Percentiles rank a stretch among this genome's conserved stretches.
Evolutionary conservation across 2,329 filamentous ascomycete genomes (phyloP).

Genomic region (Diplodia sapinea): DNA sequence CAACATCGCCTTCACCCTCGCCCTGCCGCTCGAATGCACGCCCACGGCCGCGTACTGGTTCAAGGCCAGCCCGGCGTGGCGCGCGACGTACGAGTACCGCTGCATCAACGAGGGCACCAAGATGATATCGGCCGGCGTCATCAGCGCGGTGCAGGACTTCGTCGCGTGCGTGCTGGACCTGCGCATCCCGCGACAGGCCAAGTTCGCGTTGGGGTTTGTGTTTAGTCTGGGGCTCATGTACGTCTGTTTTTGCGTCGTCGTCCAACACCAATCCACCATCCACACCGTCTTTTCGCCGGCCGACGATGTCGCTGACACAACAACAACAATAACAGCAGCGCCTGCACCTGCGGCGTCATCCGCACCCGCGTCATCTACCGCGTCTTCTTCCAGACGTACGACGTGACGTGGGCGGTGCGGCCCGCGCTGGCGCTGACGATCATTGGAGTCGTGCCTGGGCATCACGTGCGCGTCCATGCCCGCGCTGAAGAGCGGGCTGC

Average conservation of each 20-base stretch:
- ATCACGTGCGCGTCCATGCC: constrained; percentile 53
- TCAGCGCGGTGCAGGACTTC: constrained; percentile 50
- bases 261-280: neutral
- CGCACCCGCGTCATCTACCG: constrained; percentile 47
- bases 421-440: constrained; percentile 51
- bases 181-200: constrained; percentile 51
- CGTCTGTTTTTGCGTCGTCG: constrained; percentile 7
- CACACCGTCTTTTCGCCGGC: no score
- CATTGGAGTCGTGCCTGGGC: constrained; percentile 49
- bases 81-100: constrained; percentile 38
- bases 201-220: constrained; percentile 53
- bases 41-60: constrained; percentile 52
- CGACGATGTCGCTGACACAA: neutral
- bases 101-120: constrained; percentile 49
- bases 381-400: constrained; percentile 46
- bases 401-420: constrained; percentile 50
- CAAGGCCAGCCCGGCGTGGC: constrained; percentile 45
- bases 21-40: constrained; percentile 46
- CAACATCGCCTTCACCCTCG: constrained; percentile 46
- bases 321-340: constrained; percentile 32
- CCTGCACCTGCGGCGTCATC: constrained; percentile 45
- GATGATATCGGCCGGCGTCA: constrained; percentile 47
- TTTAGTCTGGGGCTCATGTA: constrained; percentile 53
- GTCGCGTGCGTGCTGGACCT: constrained; percentile 52
- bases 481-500: constrained; percentile 50